Conservation (phyloP, 2,329 filamentous ascomycete species). For the Lachnellula occidentalis region DNA sequence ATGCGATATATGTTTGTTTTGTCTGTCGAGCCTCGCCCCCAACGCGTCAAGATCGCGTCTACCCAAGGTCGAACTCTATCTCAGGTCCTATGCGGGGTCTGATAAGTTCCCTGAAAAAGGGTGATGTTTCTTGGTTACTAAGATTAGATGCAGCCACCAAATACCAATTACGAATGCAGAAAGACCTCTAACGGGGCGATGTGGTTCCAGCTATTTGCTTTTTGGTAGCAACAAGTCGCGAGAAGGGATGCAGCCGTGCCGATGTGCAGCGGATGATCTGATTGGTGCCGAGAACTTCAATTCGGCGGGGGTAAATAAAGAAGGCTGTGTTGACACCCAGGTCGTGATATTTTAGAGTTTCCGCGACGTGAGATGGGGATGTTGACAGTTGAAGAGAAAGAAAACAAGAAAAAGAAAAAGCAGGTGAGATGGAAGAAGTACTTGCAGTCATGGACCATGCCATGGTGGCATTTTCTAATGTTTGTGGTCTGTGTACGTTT, state of each 20-base stretch:
- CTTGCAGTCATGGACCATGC: too few relatives aligned
- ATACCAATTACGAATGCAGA: constrained; percentile 9
- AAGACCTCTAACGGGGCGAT: neutral
- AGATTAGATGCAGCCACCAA: constrained; percentile 10
- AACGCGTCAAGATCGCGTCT: constrained; percentile 16
- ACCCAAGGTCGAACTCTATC: neutral
- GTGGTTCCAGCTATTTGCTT: constrained; percentile 1
- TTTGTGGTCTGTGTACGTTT: constrained; percentile 6
- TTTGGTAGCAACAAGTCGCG: constrained; percentile 7
- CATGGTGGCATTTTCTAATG: neutral
- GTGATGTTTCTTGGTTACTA: constrained; percentile 10
- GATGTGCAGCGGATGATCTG: constrained; percentile 5
- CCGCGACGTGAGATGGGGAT: neutral
- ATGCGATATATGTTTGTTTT: constrained; percentile 3
- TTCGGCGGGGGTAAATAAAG: neutral
- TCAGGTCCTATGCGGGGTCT: constrained; percentile 8
- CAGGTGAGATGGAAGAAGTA: neutral
- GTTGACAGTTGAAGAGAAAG: neutral
- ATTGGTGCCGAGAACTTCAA: constrained; percentile 11
- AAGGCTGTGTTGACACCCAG: neutral
- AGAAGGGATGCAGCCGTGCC: constrained; percentile 13
- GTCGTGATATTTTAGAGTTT: constrained; percentile 3
- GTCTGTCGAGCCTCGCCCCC: neutral
- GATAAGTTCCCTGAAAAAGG: constrained; percentile 9
- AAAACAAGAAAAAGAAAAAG: neutral